Conservation (phyloP, 2,329 filamentous ascomycete species). For the Ophiostoma triangulosporum region DNA sequence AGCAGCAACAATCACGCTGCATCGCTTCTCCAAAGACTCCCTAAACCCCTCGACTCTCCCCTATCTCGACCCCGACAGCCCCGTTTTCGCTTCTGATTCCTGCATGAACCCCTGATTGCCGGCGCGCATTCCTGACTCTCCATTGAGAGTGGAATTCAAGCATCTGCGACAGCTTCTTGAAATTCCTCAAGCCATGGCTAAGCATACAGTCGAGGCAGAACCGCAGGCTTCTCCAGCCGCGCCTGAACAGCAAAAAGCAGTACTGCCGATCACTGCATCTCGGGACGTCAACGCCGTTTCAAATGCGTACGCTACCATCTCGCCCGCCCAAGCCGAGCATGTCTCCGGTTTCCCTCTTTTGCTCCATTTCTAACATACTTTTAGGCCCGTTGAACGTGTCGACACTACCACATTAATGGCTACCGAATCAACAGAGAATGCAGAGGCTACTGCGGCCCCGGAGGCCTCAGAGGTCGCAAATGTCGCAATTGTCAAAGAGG, state of each 20-base stretch:
- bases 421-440: background rate
- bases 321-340: background rate
- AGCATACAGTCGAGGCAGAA: constrained; percentile 2
- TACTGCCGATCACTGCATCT: background rate
- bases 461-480: background rate
- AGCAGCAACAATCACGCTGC: background rate
- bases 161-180: background rate
- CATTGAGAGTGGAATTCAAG: background rate
- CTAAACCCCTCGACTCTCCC: background rate
- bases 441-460: no score
- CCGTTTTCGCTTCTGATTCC: background rate
- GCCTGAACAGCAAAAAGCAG: background rate
- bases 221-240: background rate
- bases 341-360: background rate
- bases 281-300: background rate
- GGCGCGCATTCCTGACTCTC: background rate
- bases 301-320: background rate
- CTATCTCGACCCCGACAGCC: background rate
- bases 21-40: background rate
- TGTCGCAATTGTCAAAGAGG: background rate
- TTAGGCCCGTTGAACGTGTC: background rate
- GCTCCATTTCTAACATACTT: background rate
- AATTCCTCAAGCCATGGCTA: background rate
- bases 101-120: background rate
- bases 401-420: background rate